Evolutionary conservation across 208 protist genomes (phyloP).

Genomic region (Acanthamoeba healyi): DNA sequence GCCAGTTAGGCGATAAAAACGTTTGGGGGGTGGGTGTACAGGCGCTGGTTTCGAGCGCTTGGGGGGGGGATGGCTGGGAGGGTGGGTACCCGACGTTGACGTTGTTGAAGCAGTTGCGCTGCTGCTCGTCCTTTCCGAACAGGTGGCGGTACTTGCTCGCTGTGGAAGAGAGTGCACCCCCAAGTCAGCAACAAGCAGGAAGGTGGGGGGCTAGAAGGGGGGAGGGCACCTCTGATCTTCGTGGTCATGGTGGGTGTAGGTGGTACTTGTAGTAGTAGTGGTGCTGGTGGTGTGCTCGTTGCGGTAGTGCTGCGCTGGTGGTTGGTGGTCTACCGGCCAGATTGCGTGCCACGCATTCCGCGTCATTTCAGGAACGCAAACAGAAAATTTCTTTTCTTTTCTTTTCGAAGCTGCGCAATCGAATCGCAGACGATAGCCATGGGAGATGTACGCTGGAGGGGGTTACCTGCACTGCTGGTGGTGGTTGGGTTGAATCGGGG

Average conservation of each 20-base stretch:
- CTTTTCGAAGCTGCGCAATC: too few species aligned
- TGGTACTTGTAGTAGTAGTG: neutral
- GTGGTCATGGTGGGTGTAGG: neutral
- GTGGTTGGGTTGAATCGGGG: too few species aligned
- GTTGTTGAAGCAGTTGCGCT: conserved; percentile 44
- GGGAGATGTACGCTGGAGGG: neutral
- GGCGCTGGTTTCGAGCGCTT: too few species aligned
- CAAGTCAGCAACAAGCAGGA: neutral
- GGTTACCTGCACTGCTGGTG: too few species aligned
- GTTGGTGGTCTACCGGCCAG: too few species aligned
- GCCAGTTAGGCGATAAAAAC: neutral
- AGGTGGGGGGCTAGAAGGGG: neutral
- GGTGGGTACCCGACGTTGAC: neutral
- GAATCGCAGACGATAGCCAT: too few species aligned
- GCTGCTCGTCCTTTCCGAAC: conserved; percentile 21
- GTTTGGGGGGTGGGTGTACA: too few species aligned
- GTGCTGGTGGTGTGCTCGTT: neutral
- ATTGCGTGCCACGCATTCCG: too few species aligned
- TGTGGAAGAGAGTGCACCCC: neutral
- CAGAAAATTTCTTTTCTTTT: too few species aligned
- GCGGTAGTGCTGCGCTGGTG: neutral
- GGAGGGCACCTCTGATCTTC: neutral
- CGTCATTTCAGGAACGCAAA: too few species aligned
- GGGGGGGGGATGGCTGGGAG: too few species aligned
- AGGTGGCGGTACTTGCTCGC: conserved; percentile 60